phyloP scores from a whole-genome alignment of 805 yeast species.

The Lachancea quebecensis region DNA sequence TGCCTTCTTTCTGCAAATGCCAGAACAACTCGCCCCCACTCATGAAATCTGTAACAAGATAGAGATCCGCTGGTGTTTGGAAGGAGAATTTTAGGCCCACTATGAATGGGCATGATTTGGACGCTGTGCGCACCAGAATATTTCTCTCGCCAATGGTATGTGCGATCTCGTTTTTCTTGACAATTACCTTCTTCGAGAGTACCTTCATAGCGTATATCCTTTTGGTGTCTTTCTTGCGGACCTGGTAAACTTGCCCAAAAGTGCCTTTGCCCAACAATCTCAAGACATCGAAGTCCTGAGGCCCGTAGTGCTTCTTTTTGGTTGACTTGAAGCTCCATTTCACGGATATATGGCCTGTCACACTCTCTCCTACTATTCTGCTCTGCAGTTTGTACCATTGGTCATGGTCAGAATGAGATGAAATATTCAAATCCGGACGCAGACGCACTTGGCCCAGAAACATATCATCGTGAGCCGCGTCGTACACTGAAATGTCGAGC shows the following conservation, averaged over 20 bases:
- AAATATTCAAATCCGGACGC: constrained; percentile 45
- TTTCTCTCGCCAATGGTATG: constrained; percentile 97
- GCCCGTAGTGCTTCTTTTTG: constrained; percentile 75
- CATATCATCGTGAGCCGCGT: constrained; percentile 70
- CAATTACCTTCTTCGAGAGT: constrained; percentile 87
- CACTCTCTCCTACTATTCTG: constrained; percentile 68
- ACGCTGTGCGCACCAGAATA: constrained; percentile 86
- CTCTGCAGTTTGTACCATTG: constrained; percentile 72
- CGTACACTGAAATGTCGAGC: constrained; percentile 86
- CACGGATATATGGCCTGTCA: constrained; percentile 71
- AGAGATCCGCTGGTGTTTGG: constrained; percentile 89
- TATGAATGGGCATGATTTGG: constrained; percentile 84
- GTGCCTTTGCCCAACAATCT: constrained; percentile 93
- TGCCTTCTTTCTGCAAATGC: constrained; percentile 95
- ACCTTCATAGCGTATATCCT: constrained; percentile 98
- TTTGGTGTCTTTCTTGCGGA: constrained; percentile 79
- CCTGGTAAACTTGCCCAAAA: constrained; percentile 97
- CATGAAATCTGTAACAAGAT: constrained; percentile 95
- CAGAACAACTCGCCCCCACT: constrained; percentile 95
- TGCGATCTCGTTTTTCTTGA: constrained; percentile 94
- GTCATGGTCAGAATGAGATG: constrained; percentile 38
- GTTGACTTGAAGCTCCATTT: constrained; percentile 66
- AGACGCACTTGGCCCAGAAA: constrained; percentile 81
- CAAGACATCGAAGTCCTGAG: constrained; percentile 88
- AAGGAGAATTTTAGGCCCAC: constrained; percentile 94